Conservation (phyloP, 164 flowering plant genomes). For the Stephania yunnanensis region DNA sequence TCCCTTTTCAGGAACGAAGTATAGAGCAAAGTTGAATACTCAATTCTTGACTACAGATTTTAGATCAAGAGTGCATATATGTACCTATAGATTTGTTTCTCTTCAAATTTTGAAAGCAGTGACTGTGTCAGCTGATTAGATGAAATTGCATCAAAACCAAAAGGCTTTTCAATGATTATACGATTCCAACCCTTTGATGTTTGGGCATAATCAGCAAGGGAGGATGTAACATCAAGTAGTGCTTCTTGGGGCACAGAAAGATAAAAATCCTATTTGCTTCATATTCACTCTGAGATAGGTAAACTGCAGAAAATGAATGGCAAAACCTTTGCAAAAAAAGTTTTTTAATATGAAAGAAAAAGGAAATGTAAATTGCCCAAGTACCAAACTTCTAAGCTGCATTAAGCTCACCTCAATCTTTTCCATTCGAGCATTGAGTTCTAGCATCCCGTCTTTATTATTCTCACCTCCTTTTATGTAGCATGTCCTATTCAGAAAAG, state of each 20-base stretch:
- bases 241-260: constrained; percentile 67
- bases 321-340: constrained; percentile 1
- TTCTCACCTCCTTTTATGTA: constrained; percentile 52
- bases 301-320: constrained; percentile 25
- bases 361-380: background rate
- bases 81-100: constrained; percentile 59
- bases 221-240: constrained; percentile 45
- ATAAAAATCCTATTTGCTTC: constrained; percentile 54
- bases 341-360: background rate
- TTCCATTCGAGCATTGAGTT: constrained; percentile 44
- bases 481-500: constrained; percentile 48
- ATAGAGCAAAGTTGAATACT: no score
- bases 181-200: constrained; percentile 52
- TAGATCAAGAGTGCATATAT: background rate
- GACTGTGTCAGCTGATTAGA: constrained; percentile 33
- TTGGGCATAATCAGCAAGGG: constrained; percentile 42
- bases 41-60: background rate
- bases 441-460: constrained; percentile 47
- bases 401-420: constrained; percentile 39
- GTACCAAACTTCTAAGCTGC: background rate
- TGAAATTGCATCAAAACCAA: constrained; percentile 43
- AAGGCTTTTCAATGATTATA: constrained; percentile 57
- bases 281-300: constrained; percentile 36
- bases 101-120: constrained; percentile 44
- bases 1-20: no score